phyloP scores from a whole-genome alignment of 164 flowering plant genomes.

The Cinnamomum micranthum region DNA sequence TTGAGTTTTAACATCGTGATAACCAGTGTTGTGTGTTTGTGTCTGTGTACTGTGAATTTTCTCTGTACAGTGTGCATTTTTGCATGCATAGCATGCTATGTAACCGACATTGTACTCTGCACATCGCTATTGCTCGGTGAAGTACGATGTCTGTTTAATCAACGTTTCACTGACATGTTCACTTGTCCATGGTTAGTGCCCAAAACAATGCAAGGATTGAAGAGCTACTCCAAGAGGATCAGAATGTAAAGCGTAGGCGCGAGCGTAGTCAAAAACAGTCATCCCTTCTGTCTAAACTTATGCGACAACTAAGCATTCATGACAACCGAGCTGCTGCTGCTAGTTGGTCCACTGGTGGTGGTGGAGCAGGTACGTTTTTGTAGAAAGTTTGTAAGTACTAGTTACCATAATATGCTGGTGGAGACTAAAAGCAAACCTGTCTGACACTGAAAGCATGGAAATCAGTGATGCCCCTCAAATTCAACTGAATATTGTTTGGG shows the following conservation, averaged over 20 bases:
- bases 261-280: constrained; percentile 88
- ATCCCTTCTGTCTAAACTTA: constrained; percentile 77
- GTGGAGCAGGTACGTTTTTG: constrained; percentile 44
- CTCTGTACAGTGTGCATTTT: no score
- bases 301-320: constrained; percentile 78
- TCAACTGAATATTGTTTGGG: background rate
- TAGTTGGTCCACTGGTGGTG: constrained; percentile 51
- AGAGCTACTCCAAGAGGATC: constrained; percentile 88
- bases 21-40: no score
- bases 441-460: background rate
- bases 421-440: background rate
- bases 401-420: background rate
- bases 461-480: background rate
- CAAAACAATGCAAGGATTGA: constrained; percentile 81
- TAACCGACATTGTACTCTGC: no score
- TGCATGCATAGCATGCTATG: no score
- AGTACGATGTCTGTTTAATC: no score
- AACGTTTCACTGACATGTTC: background rate
- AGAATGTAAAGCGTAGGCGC: constrained; percentile 75
- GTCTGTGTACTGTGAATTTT: no score
- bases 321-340: constrained; percentile 88
- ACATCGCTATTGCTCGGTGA: no score
- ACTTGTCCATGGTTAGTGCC: constrained; percentile 31
- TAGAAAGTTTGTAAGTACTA: background rate
- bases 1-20: no score